Base-by-base conservation (phyloP, 106 monocot species). In the Alisma plantagoaquatica region DNA sequence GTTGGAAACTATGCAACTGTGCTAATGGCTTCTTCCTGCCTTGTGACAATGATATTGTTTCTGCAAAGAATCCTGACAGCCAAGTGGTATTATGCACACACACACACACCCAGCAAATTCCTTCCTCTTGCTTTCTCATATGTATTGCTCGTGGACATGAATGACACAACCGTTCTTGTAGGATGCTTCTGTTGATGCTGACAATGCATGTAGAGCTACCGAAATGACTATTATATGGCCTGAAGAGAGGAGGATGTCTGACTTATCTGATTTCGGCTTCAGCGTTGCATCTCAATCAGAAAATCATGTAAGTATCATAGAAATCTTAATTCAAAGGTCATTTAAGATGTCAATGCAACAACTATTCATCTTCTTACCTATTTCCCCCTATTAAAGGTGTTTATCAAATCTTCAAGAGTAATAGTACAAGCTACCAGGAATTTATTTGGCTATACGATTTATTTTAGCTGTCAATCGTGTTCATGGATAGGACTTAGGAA, bases 201-300 rank as follows among this genome's bases (percentile, higher is more conserved):
- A 53, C 23, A 83, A 79, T 27, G 27, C 20, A 2, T 63, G 59
- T 7, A 47, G 52, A 50, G 63, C 28, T 16, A 10, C 44, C 41
- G 35, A 31, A n/a, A 27, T 29, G 16, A 65, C 27, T 27, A 28
- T 45, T 29, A 62, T 15, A 9, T 82, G 81, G 68, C 89, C 67
- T 53, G 96, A 96, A 53, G 96, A 96, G 49, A 80, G 96, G 0
- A 72, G 96, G 9, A 79, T 96, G 81, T 96, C 96, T 49, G 96
- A 81, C 58, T 75, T 88, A 38, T 96, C 96, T 61, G 84, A 90
- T 69, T 71, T 84, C 33, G 80, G 75, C 69, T 76, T 76, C 29
- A 81, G 89, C 44, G 68, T 77, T 11, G 43, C 76, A 5, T 89
- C 88, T 43, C 84, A 88, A 26, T 61, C 75, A 10, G 89, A 88